Evolutionary conservation across 208 protist genomes (phyloP).

Genomic region (Trypanosoma cruzi): DNA sequence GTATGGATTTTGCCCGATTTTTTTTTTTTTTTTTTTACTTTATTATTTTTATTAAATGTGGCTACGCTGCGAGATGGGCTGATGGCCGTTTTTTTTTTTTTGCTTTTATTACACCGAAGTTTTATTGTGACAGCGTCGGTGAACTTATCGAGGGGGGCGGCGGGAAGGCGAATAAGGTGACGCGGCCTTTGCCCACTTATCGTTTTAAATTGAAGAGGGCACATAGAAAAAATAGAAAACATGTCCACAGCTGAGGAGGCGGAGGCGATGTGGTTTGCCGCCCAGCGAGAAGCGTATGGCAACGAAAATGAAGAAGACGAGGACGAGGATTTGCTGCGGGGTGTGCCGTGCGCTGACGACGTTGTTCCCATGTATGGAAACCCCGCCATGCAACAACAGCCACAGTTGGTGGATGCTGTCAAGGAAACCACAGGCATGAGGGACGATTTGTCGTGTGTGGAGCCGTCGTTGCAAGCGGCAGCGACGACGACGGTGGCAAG

Average conservation of each 20-base stretch:
- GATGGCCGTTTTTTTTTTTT: slow-evolving; percentile 18
- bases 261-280: slow-evolving; percentile 16
- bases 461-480: neutral
- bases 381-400: neutral
- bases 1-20: neutral
- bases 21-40: slow-evolving; percentile 21
- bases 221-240: neutral
- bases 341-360: slow-evolving; percentile 47
- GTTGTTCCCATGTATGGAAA: neutral
- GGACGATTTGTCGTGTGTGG: neutral
- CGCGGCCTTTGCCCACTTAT: neutral
- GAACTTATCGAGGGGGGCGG: no score
- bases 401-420: neutral
- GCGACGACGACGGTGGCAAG: neutral
- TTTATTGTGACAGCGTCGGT: no score
- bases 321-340: slow-evolving; percentile 52
- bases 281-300: slow-evolving; percentile 2
- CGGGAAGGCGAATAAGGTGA: no score
- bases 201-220: neutral
- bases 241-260: neutral
- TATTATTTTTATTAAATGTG: no score
- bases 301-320: slow-evolving; percentile 7
- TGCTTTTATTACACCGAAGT: neutral
- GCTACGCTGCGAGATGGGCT: no score
- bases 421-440: no score